Percentiles rank a stretch among this genome's conserved stretches.
phyloP scores from a whole-genome alignment of 257 asterid genomes.

The Anisodus acutangulus region DNA sequence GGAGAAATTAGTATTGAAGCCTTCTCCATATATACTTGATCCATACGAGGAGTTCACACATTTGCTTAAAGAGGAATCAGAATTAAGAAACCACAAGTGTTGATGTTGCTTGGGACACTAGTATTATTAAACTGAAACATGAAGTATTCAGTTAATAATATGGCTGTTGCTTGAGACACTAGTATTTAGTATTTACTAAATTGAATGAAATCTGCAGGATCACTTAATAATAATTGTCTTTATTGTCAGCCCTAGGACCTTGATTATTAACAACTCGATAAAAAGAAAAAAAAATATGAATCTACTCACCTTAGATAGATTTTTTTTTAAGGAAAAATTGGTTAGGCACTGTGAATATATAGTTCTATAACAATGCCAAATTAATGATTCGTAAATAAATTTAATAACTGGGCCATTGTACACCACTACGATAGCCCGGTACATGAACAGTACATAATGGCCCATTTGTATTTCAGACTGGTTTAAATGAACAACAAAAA shows the following conservation, averaged over 20 bases:
- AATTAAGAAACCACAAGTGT: not conserved
- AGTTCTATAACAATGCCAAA: not conserved
- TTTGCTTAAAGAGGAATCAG: constrained; percentile 13
- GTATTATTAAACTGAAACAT: too few relatives aligned
- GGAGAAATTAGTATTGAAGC: not conserved
- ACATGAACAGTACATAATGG: not conserved
- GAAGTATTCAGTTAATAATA: too few relatives aligned
- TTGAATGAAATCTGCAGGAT: too few relatives aligned
- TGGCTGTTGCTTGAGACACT: not conserved
- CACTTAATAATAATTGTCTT: too few relatives aligned
- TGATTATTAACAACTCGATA: not conserved
- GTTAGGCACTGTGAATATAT: too few relatives aligned
- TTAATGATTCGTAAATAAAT: not conserved
- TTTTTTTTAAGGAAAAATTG: not conserved
- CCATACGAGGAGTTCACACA: constrained; percentile 25
- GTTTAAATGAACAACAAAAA: not conserved
- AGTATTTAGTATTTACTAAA: too few relatives aligned
- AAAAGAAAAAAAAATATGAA: not conserved
- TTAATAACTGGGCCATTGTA: not conserved
- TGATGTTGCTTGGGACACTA: too few relatives aligned
- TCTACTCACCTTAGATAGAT: not conserved
- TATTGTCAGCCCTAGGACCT: not conserved
- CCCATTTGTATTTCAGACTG: not conserved
- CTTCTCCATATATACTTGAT: not conserved
- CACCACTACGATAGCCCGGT: not conserved